A percentile compares a stretch with the other conserved stretches of the same genome.
Conservation (phyloP, 805 yeast species). For the Ogataea allantospora region DNA sequence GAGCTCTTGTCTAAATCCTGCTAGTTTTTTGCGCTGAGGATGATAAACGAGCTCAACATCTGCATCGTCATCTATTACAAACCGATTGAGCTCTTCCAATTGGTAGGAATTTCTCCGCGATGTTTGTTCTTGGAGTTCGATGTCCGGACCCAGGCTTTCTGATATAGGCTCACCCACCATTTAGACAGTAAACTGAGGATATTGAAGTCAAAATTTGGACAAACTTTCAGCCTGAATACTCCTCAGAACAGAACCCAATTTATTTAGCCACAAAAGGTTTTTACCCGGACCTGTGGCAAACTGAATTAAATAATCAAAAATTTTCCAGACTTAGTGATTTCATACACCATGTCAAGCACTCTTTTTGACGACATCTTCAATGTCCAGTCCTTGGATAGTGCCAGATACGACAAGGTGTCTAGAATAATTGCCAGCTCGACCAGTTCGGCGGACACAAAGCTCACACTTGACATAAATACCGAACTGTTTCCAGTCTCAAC, state of each 20-base stretch:
- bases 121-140: conserved; percentile 22
- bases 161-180: conserved; percentile 7
- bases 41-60: conserved; percentile 17
- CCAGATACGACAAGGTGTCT: conserved; percentile 87
- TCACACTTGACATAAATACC: conserved; percentile 85
- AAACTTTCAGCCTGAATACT: neutral
- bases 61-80: conserved; percentile 24
- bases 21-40: conserved; percentile 7
- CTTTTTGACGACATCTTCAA: conserved; percentile 92
- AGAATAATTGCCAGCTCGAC: conserved; percentile 88
- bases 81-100: conserved; percentile 22
- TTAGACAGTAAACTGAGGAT: neutral
- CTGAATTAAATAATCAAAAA: conserved; percentile 2
- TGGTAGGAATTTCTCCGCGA: conserved; percentile 23
- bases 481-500: conserved; percentile 84
- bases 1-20: conserved; percentile 4
- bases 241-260: conserved; percentile 7
- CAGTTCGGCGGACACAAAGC: conserved; percentile 72
- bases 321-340: conserved; percentile 4
- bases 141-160: conserved; percentile 15
- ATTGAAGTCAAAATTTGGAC: too few relatives aligned
- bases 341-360: conserved; percentile 56
- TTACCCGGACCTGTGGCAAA: conserved; percentile 10
- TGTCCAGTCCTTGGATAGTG: conserved; percentile 79
- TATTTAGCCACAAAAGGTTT: neutral